A percentile compares a stretch with the other conserved stretches of the same genome.
phyloP scores from a whole-genome alignment of 768 basidiomycete genomes.

The Holtermannia corniformis region DNA sequence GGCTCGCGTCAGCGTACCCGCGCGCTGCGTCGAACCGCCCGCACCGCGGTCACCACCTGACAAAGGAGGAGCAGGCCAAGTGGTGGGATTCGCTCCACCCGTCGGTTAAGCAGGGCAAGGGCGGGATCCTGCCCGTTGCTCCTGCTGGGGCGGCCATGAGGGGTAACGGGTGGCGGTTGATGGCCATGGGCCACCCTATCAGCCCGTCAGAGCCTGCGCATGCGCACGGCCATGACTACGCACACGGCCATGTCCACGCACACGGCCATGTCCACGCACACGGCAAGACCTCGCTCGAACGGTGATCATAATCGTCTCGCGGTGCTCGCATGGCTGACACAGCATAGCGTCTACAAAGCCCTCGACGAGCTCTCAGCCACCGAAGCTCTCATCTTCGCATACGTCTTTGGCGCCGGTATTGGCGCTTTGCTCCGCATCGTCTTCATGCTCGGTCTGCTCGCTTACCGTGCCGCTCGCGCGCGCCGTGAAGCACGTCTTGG shows the following conservation, averaged over 20 bases:
- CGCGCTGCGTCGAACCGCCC: constrained; percentile 1
- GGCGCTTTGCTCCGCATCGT: constrained; percentile 27
- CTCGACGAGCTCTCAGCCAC: constrained; percentile 12
- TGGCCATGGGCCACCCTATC: too few species aligned
- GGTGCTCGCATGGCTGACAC: background rate
- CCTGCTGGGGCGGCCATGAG: too few species aligned
- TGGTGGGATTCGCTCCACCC: too few species aligned
- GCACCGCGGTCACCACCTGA: background rate
- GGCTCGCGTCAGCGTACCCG: background rate
- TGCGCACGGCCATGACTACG: background rate
- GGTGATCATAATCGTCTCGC: background rate
- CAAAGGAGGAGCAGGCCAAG: too few species aligned
- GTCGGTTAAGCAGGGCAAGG: too few species aligned
- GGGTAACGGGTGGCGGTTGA: too few species aligned
- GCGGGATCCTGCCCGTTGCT: too few species aligned
- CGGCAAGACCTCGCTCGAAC: too few species aligned
- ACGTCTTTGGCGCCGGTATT: constrained; percentile 29
- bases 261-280: too few species aligned
- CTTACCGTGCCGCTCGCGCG: constrained; percentile 11
- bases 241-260: too few species aligned
- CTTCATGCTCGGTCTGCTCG: constrained; percentile 25
- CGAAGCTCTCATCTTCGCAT: constrained; percentile 25
- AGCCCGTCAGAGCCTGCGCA: background rate
- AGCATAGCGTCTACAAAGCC: constrained; percentile 19
- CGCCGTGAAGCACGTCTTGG: too few species aligned